Percentiles rank a stretch among this genome's conserved stretches.
phyloP scores from a whole-genome alignment of 129 eudicot species.

The Deinandra increscens region DNA sequence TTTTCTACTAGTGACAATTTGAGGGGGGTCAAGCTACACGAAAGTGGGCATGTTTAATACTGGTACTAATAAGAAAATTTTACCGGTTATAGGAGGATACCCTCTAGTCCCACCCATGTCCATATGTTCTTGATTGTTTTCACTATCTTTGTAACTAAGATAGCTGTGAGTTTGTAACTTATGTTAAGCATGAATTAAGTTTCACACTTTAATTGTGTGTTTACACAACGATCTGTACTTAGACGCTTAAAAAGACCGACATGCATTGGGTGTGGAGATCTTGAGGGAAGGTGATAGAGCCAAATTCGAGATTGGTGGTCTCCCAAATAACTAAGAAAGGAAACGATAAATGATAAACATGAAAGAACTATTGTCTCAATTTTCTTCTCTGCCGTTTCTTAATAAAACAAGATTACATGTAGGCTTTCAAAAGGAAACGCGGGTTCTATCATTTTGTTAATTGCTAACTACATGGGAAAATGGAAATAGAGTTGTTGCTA shows the following conservation, averaged over 20 bases:
- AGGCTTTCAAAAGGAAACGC: no score
- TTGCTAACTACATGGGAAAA: no score
- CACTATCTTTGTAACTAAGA: neutral
- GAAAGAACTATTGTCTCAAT: no score
- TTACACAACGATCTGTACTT: neutral
- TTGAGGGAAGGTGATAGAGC: slow-evolving; percentile 8
- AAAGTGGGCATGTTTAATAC: neutral
- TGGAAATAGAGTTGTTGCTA: no score
- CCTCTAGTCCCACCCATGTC: neutral
- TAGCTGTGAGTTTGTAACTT: neutral
- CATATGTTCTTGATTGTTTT: neutral
- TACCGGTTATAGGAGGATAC: neutral
- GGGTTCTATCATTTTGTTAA: no score
- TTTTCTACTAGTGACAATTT: neutral
- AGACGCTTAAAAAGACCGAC: neutral
- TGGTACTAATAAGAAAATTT: neutral
- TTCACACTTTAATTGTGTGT: neutral
- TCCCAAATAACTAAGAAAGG: no score
- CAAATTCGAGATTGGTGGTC: no score
- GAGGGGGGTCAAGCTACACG: neutral
- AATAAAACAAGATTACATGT: no score
- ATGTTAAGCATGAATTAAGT: neutral
- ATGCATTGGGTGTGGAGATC: neutral
- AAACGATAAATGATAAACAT: no score
- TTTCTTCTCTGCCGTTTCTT: no score